Base-by-base conservation (phyloP, 495 filamentous ascomycete genomes). In the Aspergillus sparsus region DNA sequence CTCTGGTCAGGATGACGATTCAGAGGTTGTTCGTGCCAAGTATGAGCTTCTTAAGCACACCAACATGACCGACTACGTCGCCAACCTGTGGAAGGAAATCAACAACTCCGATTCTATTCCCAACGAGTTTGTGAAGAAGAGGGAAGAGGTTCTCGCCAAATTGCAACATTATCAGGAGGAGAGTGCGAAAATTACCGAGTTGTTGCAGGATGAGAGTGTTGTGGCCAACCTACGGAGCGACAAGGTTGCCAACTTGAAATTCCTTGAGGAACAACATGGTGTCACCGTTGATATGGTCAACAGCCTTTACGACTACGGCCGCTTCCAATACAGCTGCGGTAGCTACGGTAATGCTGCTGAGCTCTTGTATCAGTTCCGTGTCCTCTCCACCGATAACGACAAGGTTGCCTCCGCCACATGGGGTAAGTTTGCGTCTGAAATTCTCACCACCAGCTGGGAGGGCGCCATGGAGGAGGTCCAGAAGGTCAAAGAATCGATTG, bases 51-150 rank as follows among this genome's bases (percentile, higher is more conserved):
- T 97, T 57, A 93, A 96, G 82, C 85, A 89, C 72, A 96, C 94
- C 57, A 95, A 98, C 80, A 98, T 98, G 94, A 91, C 86, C 66
- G 94, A 98, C 75, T 98, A 95, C 72, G 90, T 97, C 42, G 91
- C 91, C 63, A 87, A 87, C 62, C 79, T 98, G 67, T 90, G 95
- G 80, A 83, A 87, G 70, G 87, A 96, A 71, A 84, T 98, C 63
- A 84, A 97, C 75, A 81, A 89, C 64, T 84, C 89, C 57, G 83
- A 90, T 44, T 81, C 90, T 47, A 78, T 89, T 52, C 92, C 94
- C 21, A 82, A 88, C 55, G 92, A 98, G 73, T 97, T 92, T 71
- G 80, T 84, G 58, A 87, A 89, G 71, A 93, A 90, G 85, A 84
- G 89, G 63, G 89, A 97, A 71, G 89, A 92, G 73, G 92, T 97